A percentile compares a stretch with the other conserved stretches of the same genome.
Conservation (phyloP, 2,329 filamentous ascomycete genomes). For the Colletotrichum chrysophilum region DNA sequence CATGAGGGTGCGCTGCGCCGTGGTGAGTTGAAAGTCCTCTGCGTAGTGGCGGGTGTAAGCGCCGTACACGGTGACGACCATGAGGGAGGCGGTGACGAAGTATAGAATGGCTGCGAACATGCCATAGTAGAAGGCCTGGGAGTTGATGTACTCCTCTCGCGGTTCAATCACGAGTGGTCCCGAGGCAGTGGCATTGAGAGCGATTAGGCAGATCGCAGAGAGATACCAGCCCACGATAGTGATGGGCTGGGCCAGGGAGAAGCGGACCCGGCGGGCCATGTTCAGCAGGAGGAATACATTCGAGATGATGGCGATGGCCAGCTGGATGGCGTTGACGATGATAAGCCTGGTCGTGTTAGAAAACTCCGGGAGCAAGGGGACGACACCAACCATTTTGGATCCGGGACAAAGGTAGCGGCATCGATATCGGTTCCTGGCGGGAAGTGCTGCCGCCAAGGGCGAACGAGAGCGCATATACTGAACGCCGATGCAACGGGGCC, state of each 20-base stretch:
- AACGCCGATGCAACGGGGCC: constrained; percentile 88
- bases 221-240: constrained; percentile 83
- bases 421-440: constrained; percentile 51
- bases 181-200: constrained; percentile 69
- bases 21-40: constrained; percentile 79
- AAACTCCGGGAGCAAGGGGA: background rate
- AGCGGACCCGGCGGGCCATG: constrained; percentile 81
- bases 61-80: constrained; percentile 81
- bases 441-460: constrained; percentile 73
- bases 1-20: constrained; percentile 86
- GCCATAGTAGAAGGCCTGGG: constrained; percentile 87
- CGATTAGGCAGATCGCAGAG: constrained; percentile 68
- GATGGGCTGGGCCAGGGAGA: constrained; percentile 80
- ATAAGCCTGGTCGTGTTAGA: constrained; percentile 58
- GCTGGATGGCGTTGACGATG: constrained; percentile 77
- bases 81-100: constrained; percentile 76
- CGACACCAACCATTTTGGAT: constrained; percentile 69
- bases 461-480: constrained; percentile 85
- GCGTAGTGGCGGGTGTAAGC: constrained; percentile 73
- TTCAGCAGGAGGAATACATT: constrained; percentile 87
- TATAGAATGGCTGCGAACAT: constrained; percentile 82
- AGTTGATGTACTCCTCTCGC: constrained; percentile 64
- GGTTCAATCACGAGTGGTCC: constrained; percentile 56
- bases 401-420: constrained; percentile 58
- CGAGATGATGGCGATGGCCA: constrained; percentile 76